Evolutionary conservation across 2,329 filamentous ascomycete genomes (phyloP).

Genomic region (Hypoxylon sp.): DNA sequence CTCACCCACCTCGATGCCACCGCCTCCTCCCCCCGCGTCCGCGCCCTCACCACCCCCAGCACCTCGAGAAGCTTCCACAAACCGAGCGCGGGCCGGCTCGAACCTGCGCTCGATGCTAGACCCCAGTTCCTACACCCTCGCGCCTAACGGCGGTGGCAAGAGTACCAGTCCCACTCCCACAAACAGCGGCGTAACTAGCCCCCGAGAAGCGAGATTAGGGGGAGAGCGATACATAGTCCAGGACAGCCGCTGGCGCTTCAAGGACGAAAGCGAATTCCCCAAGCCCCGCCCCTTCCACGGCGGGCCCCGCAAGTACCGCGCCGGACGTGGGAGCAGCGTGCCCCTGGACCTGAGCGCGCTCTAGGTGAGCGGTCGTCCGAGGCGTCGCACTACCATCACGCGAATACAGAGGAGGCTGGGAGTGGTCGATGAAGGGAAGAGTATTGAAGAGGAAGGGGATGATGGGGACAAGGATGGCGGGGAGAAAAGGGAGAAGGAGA

Average conservation of each 20-base stretch:
- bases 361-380: slow-evolving; percentile 44
- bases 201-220: slow-evolving; percentile 41
- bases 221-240: slow-evolving; percentile 70
- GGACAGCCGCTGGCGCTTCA: slow-evolving; percentile 88
- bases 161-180: slow-evolving; percentile 62
- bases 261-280: slow-evolving; percentile 83
- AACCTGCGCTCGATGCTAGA: slow-evolving; percentile 76
- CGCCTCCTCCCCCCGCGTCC: slow-evolving; percentile 58
- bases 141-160: slow-evolving; percentile 68
- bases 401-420: background rate
- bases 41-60: slow-evolving; percentile 53
- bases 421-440: background rate
- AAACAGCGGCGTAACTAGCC: slow-evolving; percentile 52
- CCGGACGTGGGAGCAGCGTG: slow-evolving; percentile 93
- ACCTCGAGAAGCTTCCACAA: slow-evolving; percentile 44
- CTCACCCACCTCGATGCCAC: slow-evolving; percentile 52
- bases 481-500: background rate
- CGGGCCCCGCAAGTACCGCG: slow-evolving; percentile 83
- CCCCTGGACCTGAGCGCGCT: slow-evolving; percentile 83
- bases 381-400: background rate
- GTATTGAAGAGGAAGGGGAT: background rate
- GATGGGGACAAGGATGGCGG: background rate
- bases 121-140: slow-evolving; percentile 80
- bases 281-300: slow-evolving; percentile 85
- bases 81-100: slow-evolving; percentile 59